Evolutionary conservation across 305 asterid genomes (phyloP), one percentile per base, ranked within the genome.

Genomic region (Solanum hybrid): DNA sequence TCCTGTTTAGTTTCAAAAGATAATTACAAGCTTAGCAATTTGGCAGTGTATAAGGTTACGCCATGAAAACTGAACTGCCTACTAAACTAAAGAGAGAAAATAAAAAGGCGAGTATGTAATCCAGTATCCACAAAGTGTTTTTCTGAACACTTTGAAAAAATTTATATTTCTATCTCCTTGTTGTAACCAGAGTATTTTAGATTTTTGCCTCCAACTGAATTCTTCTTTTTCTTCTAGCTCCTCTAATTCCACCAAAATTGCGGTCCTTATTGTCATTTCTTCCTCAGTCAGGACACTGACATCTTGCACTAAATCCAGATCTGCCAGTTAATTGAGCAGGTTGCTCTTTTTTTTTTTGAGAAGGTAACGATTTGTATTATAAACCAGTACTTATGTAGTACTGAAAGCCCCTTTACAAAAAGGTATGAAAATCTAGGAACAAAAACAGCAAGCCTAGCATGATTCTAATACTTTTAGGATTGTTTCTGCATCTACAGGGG

Each of bases 1-100:
- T 90, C 99, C 99, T 97, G 89, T 78, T 12, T 90, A 83, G 84
- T 77, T 83, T 72, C 31, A 65, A 79, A 32, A 27, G 22, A 84
- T 29, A 84, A 45, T 45, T 84, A 51, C 39, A 29, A 51, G 31
- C 36, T 51, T 31, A 83, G 75, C 61, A 84, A 84, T 83, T 83
- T 27, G 39, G 33, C 20, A 17, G 34, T 45, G 11, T 29, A 84
- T 29, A 27, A 84, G 27, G 88, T 29, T 2, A 45, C 72, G 4
- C 7, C 29, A 45, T 83, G 6, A 45, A 26, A 83, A 27, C 22
- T 8, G 37, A 83, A 39, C 10, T 34, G 8, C 32, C 87, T 27
- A 14, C 51, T 39, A 82, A 82, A 82, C 87, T 39, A 82, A 80
- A 37, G 17, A 14, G 17, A 22, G 2, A 27, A 27, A 27, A 81